These are phyloP conservation scores for Ophiostoma sp. DNA, from an alignment of 2,329 filamentous ascomycete genomes.

Conservation along the genomic window DNA sequence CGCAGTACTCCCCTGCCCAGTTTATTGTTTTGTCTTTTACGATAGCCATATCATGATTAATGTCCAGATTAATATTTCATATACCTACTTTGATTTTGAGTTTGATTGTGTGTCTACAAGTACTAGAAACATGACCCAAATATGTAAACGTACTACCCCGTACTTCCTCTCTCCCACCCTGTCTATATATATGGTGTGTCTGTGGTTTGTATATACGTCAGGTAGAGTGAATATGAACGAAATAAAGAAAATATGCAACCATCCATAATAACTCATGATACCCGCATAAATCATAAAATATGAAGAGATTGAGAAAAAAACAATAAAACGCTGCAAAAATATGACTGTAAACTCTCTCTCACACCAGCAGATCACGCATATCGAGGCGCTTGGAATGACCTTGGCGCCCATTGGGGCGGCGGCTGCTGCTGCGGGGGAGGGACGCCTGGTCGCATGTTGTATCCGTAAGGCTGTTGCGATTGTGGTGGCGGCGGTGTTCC, in stretches of 20 bases:
- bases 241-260: neutral
- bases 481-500: neutral
- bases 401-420: neutral
- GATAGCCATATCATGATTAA: neutral
- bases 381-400: neutral
- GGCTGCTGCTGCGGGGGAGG: neutral
- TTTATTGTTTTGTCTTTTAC: neutral
- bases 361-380: neutral
- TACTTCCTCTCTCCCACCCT: neutral
- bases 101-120: neutral
- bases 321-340: neutral
- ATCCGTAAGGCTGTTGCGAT: neutral
- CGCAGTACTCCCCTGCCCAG: neutral
- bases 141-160: neutral
- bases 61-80: neutral
- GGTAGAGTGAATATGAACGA: neutral
- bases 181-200: slow-evolving; percentile 3
- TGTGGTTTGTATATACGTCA: neutral
- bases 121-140: neutral
- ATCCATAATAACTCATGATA: neutral
- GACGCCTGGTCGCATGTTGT: neutral
- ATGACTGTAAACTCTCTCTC: neutral
- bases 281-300: neutral
- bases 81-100: neutral
- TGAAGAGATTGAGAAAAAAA: neutral